Percentiles rank a stretch among this genome's conserved stretches.
Evolutionary conservation across 1,284 basidiomycete genomes (phyloP).

Genomic region (Sporisorium iseilematis-ciliati): DNA sequence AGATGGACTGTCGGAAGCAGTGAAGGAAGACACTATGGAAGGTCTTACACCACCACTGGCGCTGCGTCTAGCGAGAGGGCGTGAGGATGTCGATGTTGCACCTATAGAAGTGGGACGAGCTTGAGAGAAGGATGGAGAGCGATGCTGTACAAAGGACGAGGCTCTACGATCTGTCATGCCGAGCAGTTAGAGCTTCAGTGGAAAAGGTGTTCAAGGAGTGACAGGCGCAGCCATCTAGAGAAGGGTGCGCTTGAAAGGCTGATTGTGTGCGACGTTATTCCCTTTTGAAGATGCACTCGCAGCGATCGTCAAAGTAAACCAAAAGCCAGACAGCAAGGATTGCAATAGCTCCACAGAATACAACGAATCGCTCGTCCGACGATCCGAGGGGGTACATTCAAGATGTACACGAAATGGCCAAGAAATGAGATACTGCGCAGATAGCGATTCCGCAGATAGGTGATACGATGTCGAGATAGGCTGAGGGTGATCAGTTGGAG

Average conservation of each 20-base stretch:
- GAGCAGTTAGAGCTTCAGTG: not conserved
- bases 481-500: not conserved
- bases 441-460: not conserved
- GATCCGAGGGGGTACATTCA: too few species aligned
- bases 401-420: not conserved
- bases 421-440: not conserved
- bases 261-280: not conserved
- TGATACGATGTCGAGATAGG: too few species aligned
- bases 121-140: constrained; percentile 32
- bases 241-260: not conserved
- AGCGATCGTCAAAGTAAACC: too few species aligned
- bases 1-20: constrained; percentile 5
- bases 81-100: constrained; percentile 1
- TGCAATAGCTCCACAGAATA: too few species aligned
- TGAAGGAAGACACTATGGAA: constrained; percentile 11
- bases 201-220: not conserved
- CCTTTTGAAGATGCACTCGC: too few species aligned
- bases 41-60: constrained; percentile 32
- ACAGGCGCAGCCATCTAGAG: constrained; percentile 13
- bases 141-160: constrained; percentile 19
- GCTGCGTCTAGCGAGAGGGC: constrained; percentile 19
- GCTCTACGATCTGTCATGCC: constrained; percentile 26
- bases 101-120: not conserved
- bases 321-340: too few species aligned
- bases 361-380: too few species aligned